phyloP scores from a whole-genome alignment of 805 yeast species.

The Saturnispora zaruensis region DNA sequence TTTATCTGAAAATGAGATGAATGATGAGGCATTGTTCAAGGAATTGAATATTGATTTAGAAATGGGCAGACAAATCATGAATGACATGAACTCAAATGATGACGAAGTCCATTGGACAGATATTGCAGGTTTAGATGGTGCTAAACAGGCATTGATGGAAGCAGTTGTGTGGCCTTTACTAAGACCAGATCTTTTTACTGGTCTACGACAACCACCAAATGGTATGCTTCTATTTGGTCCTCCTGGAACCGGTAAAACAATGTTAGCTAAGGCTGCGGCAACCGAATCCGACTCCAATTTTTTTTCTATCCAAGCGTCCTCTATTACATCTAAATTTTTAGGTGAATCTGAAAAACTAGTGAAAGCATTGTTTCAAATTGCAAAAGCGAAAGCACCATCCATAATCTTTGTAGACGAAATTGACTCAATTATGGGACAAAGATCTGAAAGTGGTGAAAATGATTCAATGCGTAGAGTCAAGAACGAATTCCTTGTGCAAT shows the following conservation, averaged over 20 bases:
- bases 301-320: conserved; percentile 84
- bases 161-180: conserved; percentile 94
- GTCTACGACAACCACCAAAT: conserved; percentile 86
- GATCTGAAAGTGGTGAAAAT: conserved; percentile 62
- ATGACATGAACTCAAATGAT: conserved; percentile 82
- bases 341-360: conserved; percentile 95
- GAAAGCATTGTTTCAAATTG: conserved; percentile 76
- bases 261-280: conserved; percentile 95
- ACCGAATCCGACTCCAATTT: conserved; percentile 90
- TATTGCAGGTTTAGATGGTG: conserved; percentile 84
- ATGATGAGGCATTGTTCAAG: conserved; percentile 32
- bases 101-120: conserved; percentile 94
- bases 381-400: conserved; percentile 80
- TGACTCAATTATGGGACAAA: conserved; percentile 76
- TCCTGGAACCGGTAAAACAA: conserved; percentile 98
- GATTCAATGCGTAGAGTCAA: conserved; percentile 86
- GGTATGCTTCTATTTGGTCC: conserved; percentile 98
- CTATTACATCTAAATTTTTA: conserved; percentile 75
- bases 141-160: conserved; percentile 82
- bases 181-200: conserved; percentile 86
- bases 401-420: conserved; percentile 95
- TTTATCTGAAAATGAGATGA: conserved; percentile 15
- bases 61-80: conserved; percentile 40
- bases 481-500: conserved; percentile 87
- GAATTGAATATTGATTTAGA: conserved; percentile 18